Base-by-base conservation (phyloP, 2,329 filamentous ascomycete genomes). In the Pseudocercospora ulei region DNA sequence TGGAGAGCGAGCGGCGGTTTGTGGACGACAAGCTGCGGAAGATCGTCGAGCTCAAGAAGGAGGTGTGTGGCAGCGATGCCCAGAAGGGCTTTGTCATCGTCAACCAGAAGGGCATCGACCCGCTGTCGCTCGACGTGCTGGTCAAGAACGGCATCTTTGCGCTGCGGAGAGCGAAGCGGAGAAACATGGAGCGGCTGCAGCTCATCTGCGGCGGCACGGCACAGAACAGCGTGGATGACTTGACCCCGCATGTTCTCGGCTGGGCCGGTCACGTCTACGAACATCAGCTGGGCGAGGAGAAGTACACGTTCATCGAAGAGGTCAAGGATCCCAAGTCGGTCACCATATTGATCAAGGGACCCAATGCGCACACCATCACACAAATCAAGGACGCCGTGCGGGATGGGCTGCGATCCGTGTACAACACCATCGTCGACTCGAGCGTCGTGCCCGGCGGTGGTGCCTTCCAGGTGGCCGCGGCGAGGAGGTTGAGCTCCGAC, bases 81-180 rank as follows among this genome's bases (percentile, higher is more conserved):
- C 90, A 84, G 68, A 95, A 96, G 73, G 80, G 82, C 56, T 98
- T 98, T 61, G 90, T 96, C 50, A 80, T 98, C 57, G 84, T 98
- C 65, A 98, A 98, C 71, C 90, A 98, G 66, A 98, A 98, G 73
- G 90, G 90, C 47, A 98, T 98, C 54, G 90, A 98, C 61, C 90
- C 90, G 13, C 71, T 98, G 46, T 95, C 87, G 38, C 73, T 98
- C 51, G 90, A 98, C 56, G 86, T 98, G 7, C 70, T 98, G 42
- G 87, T 90, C 50, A 98, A 98, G 77, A 96, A 98, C 62, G 87
- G 87, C 52, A 98, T 98, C 55, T 76, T 96, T 50, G 90, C 90
- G 37, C 75, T 98, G 47, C 78, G 90, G 56, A 76, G 90, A 62
- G 90, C 90, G 25, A 98, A 98, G 80, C 76, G 90, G 64, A 82